Evolutionary conservation across 2,329 filamentous ascomycete genomes (phyloP).

Genomic region (Emericellopsis cladophorae): DNA sequence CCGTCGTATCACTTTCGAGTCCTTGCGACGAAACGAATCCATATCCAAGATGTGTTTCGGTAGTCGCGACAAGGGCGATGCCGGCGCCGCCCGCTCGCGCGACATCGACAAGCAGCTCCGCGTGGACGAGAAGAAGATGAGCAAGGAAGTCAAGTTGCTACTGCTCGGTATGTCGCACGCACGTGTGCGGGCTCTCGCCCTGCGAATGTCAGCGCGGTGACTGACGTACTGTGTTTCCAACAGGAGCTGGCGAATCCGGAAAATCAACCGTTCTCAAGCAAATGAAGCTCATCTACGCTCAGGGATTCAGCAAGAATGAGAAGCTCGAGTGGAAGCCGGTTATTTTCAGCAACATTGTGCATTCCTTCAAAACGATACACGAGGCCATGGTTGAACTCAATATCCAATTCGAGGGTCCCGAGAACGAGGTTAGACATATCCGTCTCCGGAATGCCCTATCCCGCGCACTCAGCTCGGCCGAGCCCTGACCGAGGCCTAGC

Average conservation of each 20-base stretch:
- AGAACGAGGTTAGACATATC: conserved; percentile 56
- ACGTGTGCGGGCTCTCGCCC: neutral
- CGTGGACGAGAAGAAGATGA: conserved; percentile 75
- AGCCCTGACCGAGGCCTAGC: too few relatives aligned
- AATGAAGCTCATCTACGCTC: conserved; percentile 95
- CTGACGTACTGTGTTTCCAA: conserved; percentile 1
- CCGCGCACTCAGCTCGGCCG: neutral
- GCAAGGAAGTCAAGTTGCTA: conserved; percentile 85
- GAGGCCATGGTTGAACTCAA: conserved; percentile 82
- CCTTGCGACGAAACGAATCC: neutral
- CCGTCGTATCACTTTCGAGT: neutral
- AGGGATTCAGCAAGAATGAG: conserved; percentile 81
- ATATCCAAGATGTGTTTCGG: conserved; percentile 49
- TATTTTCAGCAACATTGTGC: conserved; percentile 88
- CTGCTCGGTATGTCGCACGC: conserved; percentile 54
- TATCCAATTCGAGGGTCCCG: conserved; percentile 64
- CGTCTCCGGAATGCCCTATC: neutral
- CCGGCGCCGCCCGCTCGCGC: conserved; percentile 42
- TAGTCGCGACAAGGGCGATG: conserved; percentile 34
- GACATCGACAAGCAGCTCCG: conserved; percentile 82
- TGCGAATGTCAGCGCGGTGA: neutral
- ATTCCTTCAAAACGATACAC: conserved; percentile 81
- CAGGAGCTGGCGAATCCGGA: conserved; percentile 79
- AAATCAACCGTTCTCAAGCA: conserved; percentile 98
- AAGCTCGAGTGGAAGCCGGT: conserved; percentile 90